Base-by-base conservation (phyloP, 768 basidiomycete genomes). In the Exsudoporus frostii region DNA sequence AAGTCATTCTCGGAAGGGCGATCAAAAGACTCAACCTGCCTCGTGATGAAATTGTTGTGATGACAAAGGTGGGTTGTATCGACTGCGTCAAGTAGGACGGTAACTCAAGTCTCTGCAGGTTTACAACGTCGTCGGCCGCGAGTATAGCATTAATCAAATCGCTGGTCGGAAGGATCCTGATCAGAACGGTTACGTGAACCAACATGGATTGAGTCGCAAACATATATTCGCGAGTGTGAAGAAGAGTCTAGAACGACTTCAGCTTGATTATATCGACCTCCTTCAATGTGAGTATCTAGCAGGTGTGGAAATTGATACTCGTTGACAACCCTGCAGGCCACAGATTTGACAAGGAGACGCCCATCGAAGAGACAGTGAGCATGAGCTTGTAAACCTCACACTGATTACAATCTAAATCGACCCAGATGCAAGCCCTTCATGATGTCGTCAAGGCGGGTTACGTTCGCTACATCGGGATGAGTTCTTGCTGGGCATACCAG, bases 21-120 rank as follows among this genome's bases (percentile, higher is more conserved):
- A 83, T 92, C 71, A 86, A 85, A 61, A 62, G 81, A 55, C 76
- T 80, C 56, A 65, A 82, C 20, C 73, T 88, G 13, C 86, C 87
- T n/a, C 80, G 89, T 2, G 84, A 86, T 14, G 81, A 85, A 57
- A 82, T 90, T 41, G 88, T 92, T 17, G 79, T 92, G 15, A 78
- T 91, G 75, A 89, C 90, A 50, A 91, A 92, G 72, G 82, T 81
- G 37, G 20, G 51, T 38, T 27, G 4, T 39, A 11, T 42, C n/a
- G n/a, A n/a, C 8, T 29, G 22, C 7, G 15, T 44, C 25, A 39
- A 37, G 40, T 34, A 30, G 29, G 37, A 33, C 14, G 8, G 15
- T 20, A 8, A 41, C 30, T 20, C 8, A 27, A 25, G 25, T 34
- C 22, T 20, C 34, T 41, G 25, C 57, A 76, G 74, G 65, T 73